Base-by-base conservation (phyloP, 1,284 basidiomycete genomes). In the Ustilago bromivora region DNA sequence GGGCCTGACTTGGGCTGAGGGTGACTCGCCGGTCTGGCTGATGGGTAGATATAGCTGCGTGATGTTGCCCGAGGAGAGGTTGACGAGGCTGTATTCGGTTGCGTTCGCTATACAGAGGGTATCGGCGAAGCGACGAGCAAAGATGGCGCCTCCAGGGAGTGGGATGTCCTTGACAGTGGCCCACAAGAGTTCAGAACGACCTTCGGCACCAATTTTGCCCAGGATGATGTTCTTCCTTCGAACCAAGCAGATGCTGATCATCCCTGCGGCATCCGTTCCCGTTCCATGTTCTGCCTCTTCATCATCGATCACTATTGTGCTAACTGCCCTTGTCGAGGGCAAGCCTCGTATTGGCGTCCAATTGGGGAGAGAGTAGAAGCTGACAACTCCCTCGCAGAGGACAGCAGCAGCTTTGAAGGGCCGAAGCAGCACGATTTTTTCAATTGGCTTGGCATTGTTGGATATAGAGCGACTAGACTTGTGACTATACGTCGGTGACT, bases 11-110 rank as follows among this genome's bases (percentile, higher is more conserved):
- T 72, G 70, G 1, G 84, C 83, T 2, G 83, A 83, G 10, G 81
- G 80, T 0, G 79, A 74, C 28, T 79, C 73, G 53, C 71, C 71
- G 8, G 79, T 82, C 58, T 85, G 81, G 23, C 78, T 82, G 71
- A 85, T 85, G 41, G 84, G 84, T 11, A 85, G 78, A 32, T 81
- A 81, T 1, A 85, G 59, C n/a, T 77, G 79, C 1, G 77, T 80
- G 52, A 80, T 58, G 11, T 35, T 53, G 6, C 78, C 76, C 11
- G 70, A 59, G 17, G 76, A 72, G 11, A 85, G 73, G 43, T 83
- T 67, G 41, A 85, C 72, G 31, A 85, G 72, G 40, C 71, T 77
- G 70, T 85, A 85, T 19, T 78, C 79, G 51, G 81, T 71, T 2
- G 80, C 71, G n/a, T 79, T 81, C 41, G 83, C 82, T 15, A 85